Evolutionary conservation across 192 early-diverging fungal species (phyloP).

Genomic region (Backusella liffmaniae): DNA sequence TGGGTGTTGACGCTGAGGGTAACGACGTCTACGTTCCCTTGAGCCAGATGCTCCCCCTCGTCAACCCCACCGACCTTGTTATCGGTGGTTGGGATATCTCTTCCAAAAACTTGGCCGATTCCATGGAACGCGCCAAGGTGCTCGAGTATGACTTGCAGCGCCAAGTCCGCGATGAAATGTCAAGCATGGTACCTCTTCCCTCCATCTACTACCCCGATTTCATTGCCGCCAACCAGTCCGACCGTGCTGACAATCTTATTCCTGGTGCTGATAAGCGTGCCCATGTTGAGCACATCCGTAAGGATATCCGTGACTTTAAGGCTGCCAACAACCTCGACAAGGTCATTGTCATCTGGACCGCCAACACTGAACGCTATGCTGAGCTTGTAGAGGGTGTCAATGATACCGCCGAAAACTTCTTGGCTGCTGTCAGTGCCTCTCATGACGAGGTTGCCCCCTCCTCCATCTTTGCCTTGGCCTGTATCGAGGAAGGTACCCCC

Average conservation of each 20-base stretch:
- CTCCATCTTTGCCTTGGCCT: constrained; percentile 94
- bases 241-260: constrained; percentile 93
- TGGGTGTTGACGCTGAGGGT: constrained; percentile 82
- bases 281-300: constrained; percentile 90
- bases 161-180: constrained; percentile 82
- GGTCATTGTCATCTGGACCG: constrained; percentile 98
- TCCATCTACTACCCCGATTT: constrained; percentile 99
- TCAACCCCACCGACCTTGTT: constrained; percentile 94
- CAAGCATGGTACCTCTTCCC: constrained; percentile 81
- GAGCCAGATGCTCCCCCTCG: constrained; percentile 92
- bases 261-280: constrained; percentile 81
- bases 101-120: constrained; percentile 77
- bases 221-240: constrained; percentile 98
- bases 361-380: constrained; percentile 96
- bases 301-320: constrained; percentile 97
- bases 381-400: constrained; percentile 89
- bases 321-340: constrained; percentile 81
- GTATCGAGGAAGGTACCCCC: constrained; percentile 91
- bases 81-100: constrained; percentile 99
- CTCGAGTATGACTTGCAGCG: constrained; percentile 96
- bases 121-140: constrained; percentile 95
- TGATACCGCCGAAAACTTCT: constrained; percentile 93
- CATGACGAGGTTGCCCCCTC: constrained; percentile 95
- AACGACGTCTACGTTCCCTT: constrained; percentile 94
- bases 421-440: constrained; percentile 74